phyloP scores from a whole-genome alignment of 441 rosid species.

The Euphorbia schlechtendalii region DNA sequence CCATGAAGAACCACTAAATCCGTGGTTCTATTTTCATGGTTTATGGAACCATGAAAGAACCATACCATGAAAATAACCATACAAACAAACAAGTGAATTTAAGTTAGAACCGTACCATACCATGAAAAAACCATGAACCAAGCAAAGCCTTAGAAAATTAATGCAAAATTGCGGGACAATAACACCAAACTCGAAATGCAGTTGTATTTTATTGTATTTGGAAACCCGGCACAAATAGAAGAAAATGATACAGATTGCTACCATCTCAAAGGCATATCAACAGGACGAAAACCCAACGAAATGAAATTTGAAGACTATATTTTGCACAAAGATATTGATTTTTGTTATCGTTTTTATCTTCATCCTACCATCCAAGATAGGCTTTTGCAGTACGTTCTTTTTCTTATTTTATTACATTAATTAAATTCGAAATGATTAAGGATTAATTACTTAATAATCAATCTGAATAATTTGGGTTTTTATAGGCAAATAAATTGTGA shows the following conservation, averaged over 20 bases:
- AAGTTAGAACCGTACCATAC: too few relatives aligned
- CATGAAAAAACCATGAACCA: too few relatives aligned
- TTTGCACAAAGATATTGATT: slow-evolving; percentile 43
- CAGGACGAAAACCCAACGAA: slow-evolving; percentile 34
- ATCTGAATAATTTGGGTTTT: not conserved
- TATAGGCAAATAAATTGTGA: slow-evolving; percentile 52
- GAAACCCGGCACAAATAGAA: slow-evolving; percentile 34
- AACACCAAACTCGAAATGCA: slow-evolving; percentile 10
- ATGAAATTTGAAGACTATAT: slow-evolving; percentile 27
- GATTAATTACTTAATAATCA: not conserved
- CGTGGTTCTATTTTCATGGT: too few relatives aligned
- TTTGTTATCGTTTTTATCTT: slow-evolving; percentile 46
- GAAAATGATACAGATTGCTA: slow-evolving; percentile 30
- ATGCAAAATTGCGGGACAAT: too few relatives aligned
- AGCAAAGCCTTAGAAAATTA: too few relatives aligned
- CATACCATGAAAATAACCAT: too few relatives aligned
- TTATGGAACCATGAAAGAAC: too few relatives aligned
- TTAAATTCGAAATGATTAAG: not conserved
- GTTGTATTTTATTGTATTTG: slow-evolving; percentile 46
- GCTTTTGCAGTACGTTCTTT: slow-evolving; percentile 34
- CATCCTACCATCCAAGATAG: slow-evolving; percentile 33
- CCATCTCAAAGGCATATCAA: slow-evolving; percentile 52
- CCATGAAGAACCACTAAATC: too few relatives aligned
- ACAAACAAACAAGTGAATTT: too few relatives aligned
- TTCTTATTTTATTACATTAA: not conserved